A percentile compares a stretch with the other conserved stretches of the same genome.
phyloP scores from a whole-genome alignment of 495 filamentous ascomycete species.

The Penicillium paradoxum region DNA sequence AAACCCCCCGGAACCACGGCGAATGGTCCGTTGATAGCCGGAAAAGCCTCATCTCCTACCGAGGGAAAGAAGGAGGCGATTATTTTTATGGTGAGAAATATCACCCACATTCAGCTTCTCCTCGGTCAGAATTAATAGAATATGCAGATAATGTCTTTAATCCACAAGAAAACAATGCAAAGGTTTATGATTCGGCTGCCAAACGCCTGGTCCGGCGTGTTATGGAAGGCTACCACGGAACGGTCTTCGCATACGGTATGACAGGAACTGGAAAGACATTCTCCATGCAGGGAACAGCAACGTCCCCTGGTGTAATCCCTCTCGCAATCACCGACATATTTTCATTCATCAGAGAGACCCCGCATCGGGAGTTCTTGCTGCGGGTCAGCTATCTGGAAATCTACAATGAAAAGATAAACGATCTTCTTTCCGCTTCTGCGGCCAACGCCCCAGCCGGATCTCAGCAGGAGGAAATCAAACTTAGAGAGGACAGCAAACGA shows the following conservation, averaged over 20 bases:
- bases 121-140: too few species aligned
- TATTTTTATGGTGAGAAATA: constrained; percentile 91
- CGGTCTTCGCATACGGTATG: constrained; percentile 98
- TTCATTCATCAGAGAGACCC: constrained; percentile 96
- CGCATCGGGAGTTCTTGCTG: constrained; percentile 87
- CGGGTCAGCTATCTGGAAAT: constrained; percentile 98
- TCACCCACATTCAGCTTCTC: too few species aligned
- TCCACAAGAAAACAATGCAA: constrained; percentile 84
- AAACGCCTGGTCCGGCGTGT: constrained; percentile 93
- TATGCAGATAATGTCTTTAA: constrained; percentile 97
- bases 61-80: constrained; percentile 84
- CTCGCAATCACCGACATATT: constrained; percentile 98
- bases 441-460: constrained; percentile 42
- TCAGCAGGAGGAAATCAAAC: constrained; percentile 85
- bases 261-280: constrained; percentile 98
- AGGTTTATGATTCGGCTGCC: constrained; percentile 88
- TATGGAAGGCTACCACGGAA: constrained; percentile 99
- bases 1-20: constrained; percentile 58
- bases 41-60: constrained; percentile 72
- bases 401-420: constrained; percentile 97
- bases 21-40: constrained; percentile 94
- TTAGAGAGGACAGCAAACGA: constrained; percentile 91
- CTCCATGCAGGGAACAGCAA: constrained; percentile 97
- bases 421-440: constrained; percentile 72
- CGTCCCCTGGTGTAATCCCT: constrained; percentile 94